A percentile compares a stretch with the other conserved stretches of the same genome.
Conservation (phyloP, 345 rosid genomes). For the Acer campestre region DNA sequence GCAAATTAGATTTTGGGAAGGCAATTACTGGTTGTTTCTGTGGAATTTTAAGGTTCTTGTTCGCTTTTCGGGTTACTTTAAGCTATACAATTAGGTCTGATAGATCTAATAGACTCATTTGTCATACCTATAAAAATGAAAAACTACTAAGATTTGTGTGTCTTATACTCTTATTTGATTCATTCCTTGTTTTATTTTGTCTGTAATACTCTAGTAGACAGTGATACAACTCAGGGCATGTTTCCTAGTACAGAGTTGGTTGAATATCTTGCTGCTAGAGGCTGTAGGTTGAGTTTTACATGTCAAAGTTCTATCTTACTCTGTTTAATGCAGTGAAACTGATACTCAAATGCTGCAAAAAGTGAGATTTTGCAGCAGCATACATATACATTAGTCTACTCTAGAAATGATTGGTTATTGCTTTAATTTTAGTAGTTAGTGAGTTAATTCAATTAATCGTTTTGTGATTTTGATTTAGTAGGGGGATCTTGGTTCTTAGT, state of each 20-base stretch:
- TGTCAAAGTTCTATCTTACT: not conserved
- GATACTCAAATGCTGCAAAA: not conserved
- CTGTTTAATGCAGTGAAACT: not conserved
- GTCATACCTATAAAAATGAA: not conserved
- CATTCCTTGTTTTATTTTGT: conserved; percentile 2
- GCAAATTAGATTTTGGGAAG: conserved; percentile 5
- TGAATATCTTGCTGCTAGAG: not conserved
- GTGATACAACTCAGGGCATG: not conserved
- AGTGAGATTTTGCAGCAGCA: not conserved
- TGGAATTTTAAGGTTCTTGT: not conserved
- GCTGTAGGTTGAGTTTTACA: not conserved
- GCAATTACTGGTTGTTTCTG: not conserved
- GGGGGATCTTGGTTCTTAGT: conserved; percentile 5
- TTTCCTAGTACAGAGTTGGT: not conserved
- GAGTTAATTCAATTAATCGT: conserved; percentile 8
- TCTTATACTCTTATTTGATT: not conserved
- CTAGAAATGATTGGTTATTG: not conserved
- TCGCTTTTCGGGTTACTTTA: not conserved
- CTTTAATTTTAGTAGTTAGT: not conserved
- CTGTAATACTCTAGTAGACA: not conserved
- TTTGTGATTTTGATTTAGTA: not conserved
- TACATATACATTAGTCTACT: not conserved
- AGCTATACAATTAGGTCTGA: not conserved
- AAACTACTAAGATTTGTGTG: not conserved
- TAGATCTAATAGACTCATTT: not conserved